Evolutionary conservation across 2,329 filamentous ascomycete genomes (phyloP).

Genomic region (Neoscytalidium dimidiatum): DNA sequence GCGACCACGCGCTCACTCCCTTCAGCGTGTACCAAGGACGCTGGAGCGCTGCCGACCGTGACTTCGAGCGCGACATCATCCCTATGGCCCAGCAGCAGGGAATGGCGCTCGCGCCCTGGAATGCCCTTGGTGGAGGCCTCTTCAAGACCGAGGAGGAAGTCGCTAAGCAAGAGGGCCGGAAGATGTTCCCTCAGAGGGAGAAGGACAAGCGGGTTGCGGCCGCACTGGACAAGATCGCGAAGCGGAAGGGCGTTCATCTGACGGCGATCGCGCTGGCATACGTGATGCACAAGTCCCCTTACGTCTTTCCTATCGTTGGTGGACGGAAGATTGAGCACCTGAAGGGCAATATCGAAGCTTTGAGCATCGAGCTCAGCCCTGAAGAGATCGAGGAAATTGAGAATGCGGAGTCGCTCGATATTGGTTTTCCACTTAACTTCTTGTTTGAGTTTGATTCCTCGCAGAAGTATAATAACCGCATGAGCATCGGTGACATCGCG

Average conservation of each 20-base stretch:
- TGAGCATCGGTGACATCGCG: slow-evolving; percentile 31
- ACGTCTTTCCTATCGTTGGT: slow-evolving; percentile 74
- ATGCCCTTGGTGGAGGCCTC: slow-evolving; percentile 44
- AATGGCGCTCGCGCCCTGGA: slow-evolving; percentile 57
- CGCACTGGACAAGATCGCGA: slow-evolving; percentile 63
- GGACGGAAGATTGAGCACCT: slow-evolving; percentile 70
- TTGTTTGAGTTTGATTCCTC: slow-evolving; percentile 34
- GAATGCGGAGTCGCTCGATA: slow-evolving; percentile 59
- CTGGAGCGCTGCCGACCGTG: slow-evolving; percentile 45
- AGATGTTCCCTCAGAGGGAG: slow-evolving; percentile 41
- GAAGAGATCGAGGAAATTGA: slow-evolving; percentile 71
- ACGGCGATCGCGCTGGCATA: slow-evolving; percentile 70
- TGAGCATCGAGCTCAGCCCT: slow-evolving; percentile 59
- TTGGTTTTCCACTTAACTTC: slow-evolving; percentile 68
- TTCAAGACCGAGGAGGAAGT: slow-evolving; percentile 49
- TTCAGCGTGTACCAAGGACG: slow-evolving; percentile 45
- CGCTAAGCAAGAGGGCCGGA: slow-evolving; percentile 39
- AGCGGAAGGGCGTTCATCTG: slow-evolving; percentile 47
- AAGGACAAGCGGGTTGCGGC: slow-evolving; percentile 55
- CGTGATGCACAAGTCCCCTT: slow-evolving; percentile 69
- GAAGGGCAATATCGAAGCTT: slow-evolving; percentile 68
- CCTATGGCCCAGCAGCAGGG: slow-evolving; percentile 47
- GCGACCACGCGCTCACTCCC: slow-evolving; percentile 40
- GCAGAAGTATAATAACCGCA: slow-evolving; percentile 30
- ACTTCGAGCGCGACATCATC: slow-evolving; percentile 50